Evolutionary conservation across 805 yeast genomes (phyloP), one percentile per base, ranked within the genome.

Genomic region (Saccharomycopsis amapae): DNA sequence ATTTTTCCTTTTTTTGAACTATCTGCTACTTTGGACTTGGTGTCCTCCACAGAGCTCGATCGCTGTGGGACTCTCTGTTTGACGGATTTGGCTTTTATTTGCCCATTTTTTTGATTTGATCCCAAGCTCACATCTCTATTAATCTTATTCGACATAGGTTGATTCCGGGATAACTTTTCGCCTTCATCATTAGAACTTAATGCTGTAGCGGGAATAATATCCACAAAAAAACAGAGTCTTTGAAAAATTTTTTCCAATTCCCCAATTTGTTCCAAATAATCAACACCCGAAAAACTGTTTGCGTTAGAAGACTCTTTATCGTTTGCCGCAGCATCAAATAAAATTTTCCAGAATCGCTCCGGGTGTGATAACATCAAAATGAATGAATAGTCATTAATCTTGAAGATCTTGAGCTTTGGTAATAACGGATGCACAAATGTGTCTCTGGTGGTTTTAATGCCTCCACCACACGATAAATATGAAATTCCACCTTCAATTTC

Each of bases 401-500:
- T 42, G 30, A 46, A 46, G 17, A 42, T 38, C 30, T 46, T 42
- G 6, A 46, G 19, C 23, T 37, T 24, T 4, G 50, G 50, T 18
- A 46, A 33, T 22, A 46, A 31, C 5, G 50, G 50, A 19, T 46
- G 50, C 13, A 46, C 50, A 46, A 46, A 42, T 5, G 50, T 38
- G 28, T 46, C 50, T 9, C 50, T 20, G 7, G 50, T 46, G 15
- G 43, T 46, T 22, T 38, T 37, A 19, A 20, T 36, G 5, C 47
- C 45, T 6, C 50, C 50, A 7, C 50, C 50, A 33, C 50, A 46
- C 10, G 42, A 35, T 19, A 46, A 13, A 28, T 42, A 46, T 5
- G 28, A n/a, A 4, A 46, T 42, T 5, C 50, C 50, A 9, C 43
- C 43, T 42, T 46, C 50, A 38, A 46, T 31, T 28, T 46, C 50